Evolutionary conservation across 371 early-diverging fungal species (phyloP).

Genomic region (Mucor ambiguus): DNA sequence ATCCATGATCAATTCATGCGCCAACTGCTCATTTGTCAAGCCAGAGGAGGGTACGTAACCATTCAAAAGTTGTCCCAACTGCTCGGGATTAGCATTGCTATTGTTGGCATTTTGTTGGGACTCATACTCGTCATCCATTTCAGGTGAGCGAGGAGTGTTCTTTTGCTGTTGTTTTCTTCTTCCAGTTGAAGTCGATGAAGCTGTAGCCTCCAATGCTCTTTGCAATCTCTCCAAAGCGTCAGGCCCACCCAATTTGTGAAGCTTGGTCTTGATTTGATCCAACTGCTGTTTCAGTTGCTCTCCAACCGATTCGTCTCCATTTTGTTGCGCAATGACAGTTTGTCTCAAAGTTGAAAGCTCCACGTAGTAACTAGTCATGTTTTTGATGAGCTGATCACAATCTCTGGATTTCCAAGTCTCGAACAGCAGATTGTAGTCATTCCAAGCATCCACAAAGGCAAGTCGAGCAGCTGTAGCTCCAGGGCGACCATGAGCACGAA

Average conservation of each 20-base stretch:
- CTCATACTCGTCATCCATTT: slow-evolving; percentile 5
- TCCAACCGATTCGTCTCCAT: slow-evolving; percentile 59
- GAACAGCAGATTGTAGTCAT: slow-evolving; percentile 61
- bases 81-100: slow-evolving; percentile 15
- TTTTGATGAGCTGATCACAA: slow-evolving; percentile 57
- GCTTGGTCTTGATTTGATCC: slow-evolving; percentile 31
- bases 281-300: slow-evolving; percentile 60
- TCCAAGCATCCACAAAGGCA: slow-evolving; percentile 52
- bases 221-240: slow-evolving; percentile 31
- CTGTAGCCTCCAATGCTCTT: slow-evolving; percentile 20
- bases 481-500: slow-evolving; percentile 35
- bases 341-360: slow-evolving; percentile 71
- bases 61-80: slow-evolving; percentile 30
- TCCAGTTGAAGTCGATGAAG: slow-evolving; percentile 17
- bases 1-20: slow-evolving; percentile 79
- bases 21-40: slow-evolving; percentile 68
- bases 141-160: slow-evolving; percentile 24
- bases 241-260: slow-evolving; percentile 33
- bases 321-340: slow-evolving; percentile 44
- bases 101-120: neutral
- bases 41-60: slow-evolving; percentile 18
- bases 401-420: slow-evolving; percentile 76
- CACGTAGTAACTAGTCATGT: slow-evolving; percentile 68
- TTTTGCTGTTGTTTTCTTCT: slow-evolving; percentile 16
- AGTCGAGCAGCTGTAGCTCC: slow-evolving; percentile 37